Conservation (phyloP, 768 basidiomycete genomes). For the Bullera alba region DNA sequence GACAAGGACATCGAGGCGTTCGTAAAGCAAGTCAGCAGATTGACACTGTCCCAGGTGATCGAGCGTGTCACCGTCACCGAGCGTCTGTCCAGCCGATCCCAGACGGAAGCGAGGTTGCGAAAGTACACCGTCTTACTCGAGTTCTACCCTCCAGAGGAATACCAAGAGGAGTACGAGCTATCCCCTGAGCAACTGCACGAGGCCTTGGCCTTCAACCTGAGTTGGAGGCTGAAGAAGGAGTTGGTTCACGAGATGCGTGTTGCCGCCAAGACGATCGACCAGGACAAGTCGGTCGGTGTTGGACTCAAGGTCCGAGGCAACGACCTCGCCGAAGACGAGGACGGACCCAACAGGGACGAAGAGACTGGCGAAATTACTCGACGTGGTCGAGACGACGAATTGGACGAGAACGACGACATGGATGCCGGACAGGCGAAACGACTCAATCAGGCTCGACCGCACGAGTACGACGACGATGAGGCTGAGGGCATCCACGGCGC, state of each 20-base stretch:
- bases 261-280: slow-evolving; percentile 69
- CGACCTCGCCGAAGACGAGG: slow-evolving; percentile 43
- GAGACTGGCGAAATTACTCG: background rate
- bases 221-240: slow-evolving; percentile 73
- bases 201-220: slow-evolving; percentile 67
- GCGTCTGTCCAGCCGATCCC: slow-evolving; percentile 55
- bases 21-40: slow-evolving; percentile 78
- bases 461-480: slow-evolving; percentile 56
- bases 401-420: slow-evolving; percentile 53
- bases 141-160: slow-evolving; percentile 83
- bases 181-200: slow-evolving; percentile 64
- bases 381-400: slow-evolving; percentile 50
- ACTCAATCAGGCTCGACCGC: slow-evolving; percentile 47
- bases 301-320: slow-evolving; percentile 50
- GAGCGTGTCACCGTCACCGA: slow-evolving; percentile 78
- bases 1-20: slow-evolving; percentile 61
- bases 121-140: slow-evolving; percentile 71
- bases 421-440: slow-evolving; percentile 51
- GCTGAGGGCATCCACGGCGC: no score
- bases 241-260: slow-evolving; percentile 79
- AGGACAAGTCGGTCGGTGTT: slow-evolving; percentile 64
- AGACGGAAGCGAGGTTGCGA: slow-evolving; percentile 57
- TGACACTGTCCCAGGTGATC: slow-evolving; percentile 80
- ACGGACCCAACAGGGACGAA: no score
- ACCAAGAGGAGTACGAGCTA: slow-evolving; percentile 72